Base-by-base conservation (phyloP, 1,284 basidiomycete species). In the Apiotrichum gamsii region DNA sequence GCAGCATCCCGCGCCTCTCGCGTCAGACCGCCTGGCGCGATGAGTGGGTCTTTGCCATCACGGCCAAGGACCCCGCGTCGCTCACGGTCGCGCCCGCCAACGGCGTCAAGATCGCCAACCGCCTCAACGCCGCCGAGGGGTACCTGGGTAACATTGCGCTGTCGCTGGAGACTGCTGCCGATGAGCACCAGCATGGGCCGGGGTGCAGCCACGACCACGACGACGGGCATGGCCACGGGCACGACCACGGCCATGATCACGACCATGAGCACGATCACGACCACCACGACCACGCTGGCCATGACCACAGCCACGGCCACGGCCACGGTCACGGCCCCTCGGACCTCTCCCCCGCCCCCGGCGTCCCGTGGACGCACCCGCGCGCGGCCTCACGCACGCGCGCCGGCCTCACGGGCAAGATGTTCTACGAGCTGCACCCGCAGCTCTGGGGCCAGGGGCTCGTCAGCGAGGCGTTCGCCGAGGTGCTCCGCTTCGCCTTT, bases 401-500 rank as follows among this genome's bases (percentile, higher is more conserved):
- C 21, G 56, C 52, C 3, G 41, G 49, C 15, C 48, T 68, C 5
- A 43, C 34, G 21, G 69, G 61, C 13, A 58, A 58, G 43, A 43
- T 71, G 55, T 71, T 68, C 48, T 71, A 67, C 54, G 69, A 71
- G 57, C 57, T 67, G 15, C 69, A 71, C 49, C 69, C 69, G 5
- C 69, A 71, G 37, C 43, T 71, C 3, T 71, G 69, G 69, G 66
- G 64, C 8, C 57, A 63, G 49, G 66, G 69, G 0, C 45, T 71
- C 14, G 65, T 65, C 49, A 59, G 59, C 13, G 67, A 71, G 56
- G 69, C 66, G 18, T 71, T 71, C 45, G 52, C 42, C n/a, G 69
- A 69, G 44, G 65, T 68, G 6, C 43, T 71, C 32, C 47, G 69
- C 25, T 71, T 69, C 39, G 67, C 66, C 5, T 60, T 71, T 23